Evolutionary conservation across 176 grass and related monocot genomes (phyloP), one percentile per base, ranked within the genome.

Genomic region (Leersia perrieri): DNA sequence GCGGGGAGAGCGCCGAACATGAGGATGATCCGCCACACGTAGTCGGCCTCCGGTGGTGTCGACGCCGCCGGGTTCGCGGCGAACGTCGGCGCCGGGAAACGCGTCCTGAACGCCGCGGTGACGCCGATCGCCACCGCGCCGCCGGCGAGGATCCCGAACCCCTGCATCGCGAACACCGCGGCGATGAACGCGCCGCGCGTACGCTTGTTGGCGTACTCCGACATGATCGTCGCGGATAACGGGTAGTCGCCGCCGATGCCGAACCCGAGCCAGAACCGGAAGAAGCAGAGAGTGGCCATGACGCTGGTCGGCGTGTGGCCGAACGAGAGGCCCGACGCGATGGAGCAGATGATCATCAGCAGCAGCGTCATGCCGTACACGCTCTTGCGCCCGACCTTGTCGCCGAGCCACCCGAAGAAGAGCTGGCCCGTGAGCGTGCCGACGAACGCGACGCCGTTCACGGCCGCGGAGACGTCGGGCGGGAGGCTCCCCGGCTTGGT

Each of bases 201-300:
- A 16, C 42, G 33, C 80, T 94, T 94, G 83, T 91, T 94, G 12
- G 89, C 78, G 68, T 94, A 94, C 82, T 94, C 88, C 0, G 91
- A 94, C 91, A 94, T 94, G 88, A 94, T 94, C 15, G 91, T 94
- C 28, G 82, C 91, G 7, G 78, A 86, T 3, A 97, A 83, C n/a
- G 94, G 94, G 85, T 97, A 94, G 72, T 97, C 92, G 14, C 94
- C 94, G 38, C 94, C 89, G 60, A 97, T 89, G 61, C 92, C 88
- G 29, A 97, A 79, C 7, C 94, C 94, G 1, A 97, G 91, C 94
- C 92, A 97, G 89, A 97, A 97, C 0, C 94, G 85, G 77, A 97
- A 97, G 91, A 97, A 97, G 85, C 94, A 97, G 27, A 97, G 91
- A 1, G 89, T 88, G 71, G 9, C 5, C 71, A 83, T 83, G 81